Evolutionary conservation across 225 moss, liverwort and hornwort species (phyloP), one percentile per base, ranked within the genome.

Genomic region (Bryoerythrophyllum caledonicum): DNA sequence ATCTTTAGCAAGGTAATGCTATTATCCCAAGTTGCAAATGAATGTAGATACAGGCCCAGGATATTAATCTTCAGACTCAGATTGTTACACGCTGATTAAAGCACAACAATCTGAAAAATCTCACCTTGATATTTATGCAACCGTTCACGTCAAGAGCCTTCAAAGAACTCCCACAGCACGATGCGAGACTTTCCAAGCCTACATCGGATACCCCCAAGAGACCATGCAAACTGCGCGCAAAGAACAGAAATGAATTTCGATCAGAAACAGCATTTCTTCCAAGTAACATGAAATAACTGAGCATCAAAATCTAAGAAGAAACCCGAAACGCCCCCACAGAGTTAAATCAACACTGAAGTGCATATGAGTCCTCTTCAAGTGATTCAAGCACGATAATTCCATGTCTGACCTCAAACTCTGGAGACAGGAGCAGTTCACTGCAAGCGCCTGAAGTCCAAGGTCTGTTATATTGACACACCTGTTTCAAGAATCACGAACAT

Each of bases 391-490:
- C 5, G 63, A n/a, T 30, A 56, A 67, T 46, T 70, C 35, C 30
- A 44, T 35, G 63, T 57, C 25, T 17, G 58, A 94, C 96, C 96
- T 96, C 55, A 94, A 76, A 67, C 91, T 84, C 80, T 90, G 81
- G 17, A 97, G 89, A 60, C 69, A 62, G 43, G 79, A 78, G 78
- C 88, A 92, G 48, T 90, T 78, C 67, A 76, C 86, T 24, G 90
- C 92, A 70, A 97, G 85, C 51, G 92, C 94, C 74, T 84, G 78
- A 49, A 97, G 82, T 72, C 94, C 94, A 63, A 81, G 52, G 75
- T 90, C 91, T 72, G 96, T 89, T 32, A 94, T 82, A 49, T 90
- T 86, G 37, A 94, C 89, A 76, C 96, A 94, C 96, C 96, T 96
- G 90, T 73, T 68, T 59, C 77, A 65, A 78, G 46, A 69, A 78